Percentiles rank a stretch among this genome's conserved stretches.
Evolutionary conservation across 2,329 filamentous ascomycete genomes (phyloP).

Genomic region (Beauveria brongniartii): DNA sequence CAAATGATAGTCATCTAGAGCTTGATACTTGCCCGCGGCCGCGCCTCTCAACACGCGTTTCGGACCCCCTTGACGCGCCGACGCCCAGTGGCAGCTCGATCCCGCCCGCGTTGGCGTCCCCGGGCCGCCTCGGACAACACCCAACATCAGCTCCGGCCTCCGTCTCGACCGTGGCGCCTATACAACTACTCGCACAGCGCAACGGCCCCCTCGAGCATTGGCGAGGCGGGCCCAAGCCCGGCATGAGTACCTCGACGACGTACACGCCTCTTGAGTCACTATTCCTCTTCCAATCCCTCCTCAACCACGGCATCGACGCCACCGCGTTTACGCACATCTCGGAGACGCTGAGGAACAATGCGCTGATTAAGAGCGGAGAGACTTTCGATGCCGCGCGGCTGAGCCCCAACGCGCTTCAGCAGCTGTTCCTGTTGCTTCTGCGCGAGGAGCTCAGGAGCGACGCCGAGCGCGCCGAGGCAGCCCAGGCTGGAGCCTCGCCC

Average conservation of each 20-base stretch:
- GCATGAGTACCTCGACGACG: conserved; percentile 50
- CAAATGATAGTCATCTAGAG: conserved; percentile 1
- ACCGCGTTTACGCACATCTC: conserved; percentile 65
- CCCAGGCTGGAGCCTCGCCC: conserved; percentile 33
- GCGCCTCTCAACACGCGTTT: conserved; percentile 2
- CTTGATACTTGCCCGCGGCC: neutral
- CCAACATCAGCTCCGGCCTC: neutral
- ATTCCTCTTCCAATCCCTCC: conserved; percentile 74
- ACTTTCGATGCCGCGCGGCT: conserved; percentile 68
- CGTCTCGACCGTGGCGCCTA: conserved; percentile 41
- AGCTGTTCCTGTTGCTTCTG: conserved; percentile 69
- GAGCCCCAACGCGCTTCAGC: conserved; percentile 67
- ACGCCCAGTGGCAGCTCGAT: neutral
- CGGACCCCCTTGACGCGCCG: neutral
- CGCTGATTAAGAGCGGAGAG: conserved; percentile 59
- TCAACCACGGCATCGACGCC: conserved; percentile 56
- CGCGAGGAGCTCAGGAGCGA: conserved; percentile 61
- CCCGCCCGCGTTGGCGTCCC: neutral
- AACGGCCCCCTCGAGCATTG: conserved; percentile 47
- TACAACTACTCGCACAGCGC: conserved; percentile 44
- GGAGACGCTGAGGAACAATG: conserved; percentile 64
- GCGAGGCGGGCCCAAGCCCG: conserved; percentile 43
- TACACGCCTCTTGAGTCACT: conserved; percentile 84
- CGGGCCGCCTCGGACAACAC: neutral
- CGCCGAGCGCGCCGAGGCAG: conserved; percentile 28